Base-by-base conservation (phyloP, 495 filamentous ascomycete species). In the Neurospora tetraspora region DNA sequence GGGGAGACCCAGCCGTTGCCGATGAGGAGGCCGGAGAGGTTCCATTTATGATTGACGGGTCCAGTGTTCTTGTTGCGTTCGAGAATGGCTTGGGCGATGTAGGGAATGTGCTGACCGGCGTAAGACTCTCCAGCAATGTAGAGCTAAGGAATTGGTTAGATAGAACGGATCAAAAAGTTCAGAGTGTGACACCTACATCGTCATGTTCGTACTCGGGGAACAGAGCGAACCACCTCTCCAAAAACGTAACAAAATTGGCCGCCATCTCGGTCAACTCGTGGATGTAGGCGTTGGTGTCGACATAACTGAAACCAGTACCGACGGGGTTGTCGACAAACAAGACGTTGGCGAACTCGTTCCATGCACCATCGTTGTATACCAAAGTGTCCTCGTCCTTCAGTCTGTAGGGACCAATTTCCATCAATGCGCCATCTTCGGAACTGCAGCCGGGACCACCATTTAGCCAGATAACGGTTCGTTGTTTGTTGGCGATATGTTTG, bases 1-100 rank as follows among this genome's bases (percentile, higher is more conserved):
- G 94, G 94, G 4, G 94, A 92, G 74, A 98, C 94, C 96, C 96
- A 99, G 27, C 95, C 96, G 79, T 98, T 99, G 40, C 96, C 96
- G 72, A 99, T 99, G 18, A 99, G 80, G 42, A 99, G 85, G 18
- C 96, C 96, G 72, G 88, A 84, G n/a, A 99, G 80, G 36, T 92
- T 92, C 96, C 96, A 98, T 18, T 79, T 81, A 23, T 80, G 76
- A n/a, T 78, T 75, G 10, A 77, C 78, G 12, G 53, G 53, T 16
- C 72, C 74, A 8, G 77, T 77, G 5, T 76, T 76, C 76, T 88
- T 87, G 82, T 98, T 98, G 42, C 94, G 93, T 27, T 92, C 89
- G 69, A 97, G 86, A 65, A 99, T 96, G 31, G 90, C 92, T 73
- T 90, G 89, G 10, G 96, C 93, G 73, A 99, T 94, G 79, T 99